Evolutionary conservation across 371 early-diverging fungal genomes (phyloP), one percentile per base, ranked within the genome.

Genomic region (Mycotypha africana): DNA sequence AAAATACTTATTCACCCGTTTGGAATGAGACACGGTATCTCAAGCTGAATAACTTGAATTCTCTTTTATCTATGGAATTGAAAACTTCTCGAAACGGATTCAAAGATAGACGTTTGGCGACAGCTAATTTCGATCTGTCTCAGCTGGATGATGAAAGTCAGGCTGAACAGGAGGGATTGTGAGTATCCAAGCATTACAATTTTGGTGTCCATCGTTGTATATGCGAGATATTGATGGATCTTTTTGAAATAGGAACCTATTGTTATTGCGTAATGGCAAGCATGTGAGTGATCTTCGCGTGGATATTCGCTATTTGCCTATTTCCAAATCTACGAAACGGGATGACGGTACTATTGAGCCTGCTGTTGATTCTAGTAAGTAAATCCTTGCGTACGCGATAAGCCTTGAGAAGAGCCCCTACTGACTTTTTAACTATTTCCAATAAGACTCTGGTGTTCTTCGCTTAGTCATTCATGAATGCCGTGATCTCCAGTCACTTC

Each of bases 1-100:
- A 81, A 30, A 74, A 84, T 45, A 82, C 84, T 4, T 53, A 68
- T 31, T 60, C 71, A 37, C 82, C 84, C 23, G 58, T 66, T 21
- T 84, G 82, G 82, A 70, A 78, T 42, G 75, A 83, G 47, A 81
- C 78, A 2, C 58, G 67, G 45, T 70, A 76, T 31, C 58, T 84
- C 35, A 53, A 82, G 44, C 46, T 81, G 16, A 75, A 75, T 40
- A 78, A 76, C 47, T 60, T 80, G n/a, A 65, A 73, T 9, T 74
- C 78, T 14, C 53, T 69, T 2, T 48, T 84, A 23, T 67, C 74
- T 22, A 38, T 73, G 47, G 74, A 73, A 38, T 47, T 73, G 16
- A 62, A 62, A 32, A 58, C 53, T 19, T 60, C 62, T 3, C 48
- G 56, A 32, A 49, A 53, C 14, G 53, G 53, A 6, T 31, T 49